phyloP scores from a whole-genome alignment of 345 rosid species.

The Cardamine resedifolia region DNA sequence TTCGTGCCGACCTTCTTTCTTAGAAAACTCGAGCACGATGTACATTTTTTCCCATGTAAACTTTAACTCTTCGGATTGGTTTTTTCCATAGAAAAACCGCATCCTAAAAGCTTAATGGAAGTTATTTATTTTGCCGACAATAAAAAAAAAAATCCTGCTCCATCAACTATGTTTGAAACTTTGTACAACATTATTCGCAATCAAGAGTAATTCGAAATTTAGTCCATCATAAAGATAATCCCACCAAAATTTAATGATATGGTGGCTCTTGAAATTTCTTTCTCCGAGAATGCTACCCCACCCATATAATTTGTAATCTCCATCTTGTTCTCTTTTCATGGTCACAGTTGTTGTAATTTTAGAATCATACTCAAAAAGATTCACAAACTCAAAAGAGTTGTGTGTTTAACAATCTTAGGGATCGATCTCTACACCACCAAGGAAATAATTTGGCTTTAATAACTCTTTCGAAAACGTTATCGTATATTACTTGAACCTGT shows the following conservation, averaged over 20 bases:
- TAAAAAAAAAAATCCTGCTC: no score
- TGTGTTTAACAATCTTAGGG: no score
- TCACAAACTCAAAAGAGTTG: background rate
- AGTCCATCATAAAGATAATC: background rate
- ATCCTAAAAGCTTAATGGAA: no score
- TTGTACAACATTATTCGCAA: background rate
- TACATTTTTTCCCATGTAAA: no score
- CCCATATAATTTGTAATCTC: background rate
- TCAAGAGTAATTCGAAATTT: background rate
- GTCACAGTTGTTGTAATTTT: background rate
- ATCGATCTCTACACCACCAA: background rate
- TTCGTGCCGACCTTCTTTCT: no score
- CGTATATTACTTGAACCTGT: no score
- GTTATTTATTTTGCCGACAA: no score
- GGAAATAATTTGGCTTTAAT: background rate
- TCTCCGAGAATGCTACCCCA: background rate
- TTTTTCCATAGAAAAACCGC: no score
- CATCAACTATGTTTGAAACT: background rate
- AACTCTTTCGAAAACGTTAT: background rate
- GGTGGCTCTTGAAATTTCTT: background rate
- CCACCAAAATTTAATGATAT: constrained; percentile 18
- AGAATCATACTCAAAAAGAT: background rate
- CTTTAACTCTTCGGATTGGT: no score
- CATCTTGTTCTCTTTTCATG: background rate
- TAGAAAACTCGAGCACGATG: no score